phyloP scores from a whole-genome alignment of 371 early-diverging fungal genomes.

The Haplosporangium sp. region DNA sequence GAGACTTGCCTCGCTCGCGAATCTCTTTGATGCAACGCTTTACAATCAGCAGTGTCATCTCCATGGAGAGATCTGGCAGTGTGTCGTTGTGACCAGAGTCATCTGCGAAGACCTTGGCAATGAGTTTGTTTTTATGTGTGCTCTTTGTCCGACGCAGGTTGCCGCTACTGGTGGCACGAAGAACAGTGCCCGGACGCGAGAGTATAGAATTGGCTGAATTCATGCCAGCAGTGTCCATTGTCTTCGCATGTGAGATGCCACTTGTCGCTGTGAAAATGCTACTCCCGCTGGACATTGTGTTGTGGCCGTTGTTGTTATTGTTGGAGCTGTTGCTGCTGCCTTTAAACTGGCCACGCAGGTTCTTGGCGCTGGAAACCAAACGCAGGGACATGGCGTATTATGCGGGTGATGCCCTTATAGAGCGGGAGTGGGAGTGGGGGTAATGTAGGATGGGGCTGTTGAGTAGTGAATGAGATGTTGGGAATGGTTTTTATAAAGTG shows the following conservation, averaged over 20 bases:
- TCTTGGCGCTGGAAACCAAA: conserved; percentile 48
- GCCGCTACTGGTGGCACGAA: conserved; percentile 34
- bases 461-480: too few relatives aligned
- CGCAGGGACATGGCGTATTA: conserved; percentile 38
- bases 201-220: conserved; percentile 13
- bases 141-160: conserved; percentile 36
- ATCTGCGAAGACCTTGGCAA: conserved; percentile 31
- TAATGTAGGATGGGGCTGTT: neutral
- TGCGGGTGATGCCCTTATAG: neutral
- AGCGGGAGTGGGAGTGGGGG: neutral
- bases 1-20: conserved; percentile 43
- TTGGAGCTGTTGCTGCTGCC: conserved; percentile 19
- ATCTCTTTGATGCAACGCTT: conserved; percentile 51
- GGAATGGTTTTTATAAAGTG: too few relatives aligned
- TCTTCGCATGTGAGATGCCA: conserved; percentile 13
- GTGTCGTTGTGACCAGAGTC: conserved; percentile 12
- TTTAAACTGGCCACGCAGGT: conserved; percentile 52
- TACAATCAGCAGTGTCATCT: conserved; percentile 46
- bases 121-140: conserved; percentile 30
- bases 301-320: conserved; percentile 11
- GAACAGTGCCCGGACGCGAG: conserved; percentile 19
- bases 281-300: conserved; percentile 28
- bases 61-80: conserved; percentile 43
- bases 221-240: conserved; percentile 18
- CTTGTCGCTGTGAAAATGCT: conserved; percentile 35